Evolutionary conservation across 2,329 filamentous ascomycete genomes (phyloP), one percentile per base, ranked within the genome.

Genomic region (Monilinia laxa): DNA sequence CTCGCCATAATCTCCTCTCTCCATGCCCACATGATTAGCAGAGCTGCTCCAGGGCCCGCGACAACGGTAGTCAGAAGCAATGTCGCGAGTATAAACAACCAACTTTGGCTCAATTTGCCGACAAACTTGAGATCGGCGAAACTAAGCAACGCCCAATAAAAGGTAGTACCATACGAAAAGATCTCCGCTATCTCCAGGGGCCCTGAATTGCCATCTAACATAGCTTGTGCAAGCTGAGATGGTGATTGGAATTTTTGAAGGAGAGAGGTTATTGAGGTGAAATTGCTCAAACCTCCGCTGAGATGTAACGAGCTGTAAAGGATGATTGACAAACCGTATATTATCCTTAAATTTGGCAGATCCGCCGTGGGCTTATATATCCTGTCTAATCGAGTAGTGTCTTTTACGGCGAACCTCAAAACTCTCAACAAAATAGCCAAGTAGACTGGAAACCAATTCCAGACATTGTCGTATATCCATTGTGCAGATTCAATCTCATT

Each of bases 361-460:
- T 51, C 62, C 7, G 62, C 62, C 35, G 51, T 55, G 9, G 62
- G 62, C 28, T 64, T 42, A 20, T 57, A 14, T n/a, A 56, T 38
- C 40, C 62, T 55, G 23, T 55, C 18, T 1, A 35, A n/a, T n/a
- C 42, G 51, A 31, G 62, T 64, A 16, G 62, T 64, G 16, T 64
- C 62, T 16, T 64, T 64, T n/a, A 64, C 40, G 28, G 38, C 4
- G 9, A 49, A 25, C 2, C 35, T 47, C 6, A 47, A 18, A 35
- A 57, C 12, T 23, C 52, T 55, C 51, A 56, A 51, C 62, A 53
- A 66, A 16, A 52, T 68, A 63, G 35, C 70, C 69, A 56, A 70
- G 70, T 3, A 73, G 55, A 64, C 73, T 5, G 75, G 75, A 62
- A 75, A 76, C 10, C 78, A 75, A 69, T 84, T 82, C 81, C 83